These are phyloP conservation scores for Penicillium maclennaniae DNA, from an alignment of 495 filamentous ascomycete species.

Conservation along the genomic window DNA sequence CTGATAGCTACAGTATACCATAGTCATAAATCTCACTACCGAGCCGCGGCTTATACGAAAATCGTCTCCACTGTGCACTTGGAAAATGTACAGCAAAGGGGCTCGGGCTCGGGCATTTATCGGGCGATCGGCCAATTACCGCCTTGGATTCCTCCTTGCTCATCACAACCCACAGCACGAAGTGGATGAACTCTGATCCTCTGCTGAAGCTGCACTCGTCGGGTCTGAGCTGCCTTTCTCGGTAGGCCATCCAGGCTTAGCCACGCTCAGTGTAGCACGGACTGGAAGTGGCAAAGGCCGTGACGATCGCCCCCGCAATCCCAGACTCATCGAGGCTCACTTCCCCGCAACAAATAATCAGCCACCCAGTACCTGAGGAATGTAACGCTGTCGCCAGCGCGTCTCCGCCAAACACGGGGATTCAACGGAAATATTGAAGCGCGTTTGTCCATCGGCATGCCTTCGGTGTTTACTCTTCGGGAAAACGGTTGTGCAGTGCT, in stretches of 20 bases:
- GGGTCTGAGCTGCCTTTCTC: neutral
- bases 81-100: no score
- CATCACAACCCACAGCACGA: neutral
- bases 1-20: no score
- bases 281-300: neutral
- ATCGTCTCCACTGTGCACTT: no score
- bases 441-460: conserved; percentile 12
- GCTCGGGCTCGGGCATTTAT: conserved; percentile 18
- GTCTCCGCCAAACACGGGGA: conserved; percentile 12
- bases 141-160: neutral
- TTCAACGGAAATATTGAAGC: conserved; percentile 19
- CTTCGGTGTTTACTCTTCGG: conserved; percentile 5
- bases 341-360: conserved; percentile 21
- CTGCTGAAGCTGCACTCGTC: neutral
- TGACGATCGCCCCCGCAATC: conserved; percentile 6
- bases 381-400: conserved; percentile 1
- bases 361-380: conserved; percentile 2
- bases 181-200: neutral
- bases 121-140: conserved; percentile 31
- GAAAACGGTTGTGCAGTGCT: neutral
- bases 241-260: neutral
- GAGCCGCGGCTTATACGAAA: no score
- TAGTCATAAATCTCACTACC: no score
- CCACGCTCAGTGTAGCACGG: neutral
- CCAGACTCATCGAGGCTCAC: neutral